Evolutionary conservation across 805 yeast genomes (phyloP), one percentile per base, ranked within the genome.

Genomic region (Wickerhamomyces alni): DNA sequence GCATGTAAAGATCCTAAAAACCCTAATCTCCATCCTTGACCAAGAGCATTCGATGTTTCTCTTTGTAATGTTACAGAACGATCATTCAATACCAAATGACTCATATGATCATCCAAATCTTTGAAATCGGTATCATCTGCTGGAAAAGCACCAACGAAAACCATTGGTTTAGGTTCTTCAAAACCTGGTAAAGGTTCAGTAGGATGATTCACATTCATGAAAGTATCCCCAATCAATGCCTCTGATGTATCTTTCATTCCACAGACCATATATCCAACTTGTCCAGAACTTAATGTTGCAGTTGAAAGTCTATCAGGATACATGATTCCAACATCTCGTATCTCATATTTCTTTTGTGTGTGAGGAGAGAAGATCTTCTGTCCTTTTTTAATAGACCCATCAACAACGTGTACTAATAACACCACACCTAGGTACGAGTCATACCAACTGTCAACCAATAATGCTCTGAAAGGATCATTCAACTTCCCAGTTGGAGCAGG

Each of bases 151-250:
- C 98, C 98, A 36, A 91, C 94, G 59, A 91, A 93, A 8, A 91
- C 98, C 98, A 93, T 93, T 1, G 98, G 96, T 60, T 93, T 89
- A 1, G 95, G 89, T 52, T 87, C 96, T 61, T 89, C 97, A 59
- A 91, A 93, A 1, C 98, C 98, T 1, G 94, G 96, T 19, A 91
- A 68, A 2, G 96, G 82, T 46, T 80, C 86, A 2, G 84, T 79
- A 30, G 69, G 71, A 17, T 61, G 56, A 5, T 82, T 83, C 11
- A 67, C 65, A 41, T 74, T 77, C 72, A 77, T 76, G 46, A 87
- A 73, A 0, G 99, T 91, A 57, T 91, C 99, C 26, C 99, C 99
- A 41, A 88, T 81, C 53, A 80, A 72, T 0, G 96, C 96, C 51
- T 89, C 96, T 17, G 75, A 64, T 2, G 95, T 81, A 46, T 81